A percentile compares a stretch with the other conserved stretches of the same genome.
Conservation (phyloP, 1,284 basidiomycete genomes). For the Calocybe gambosa region DNA sequence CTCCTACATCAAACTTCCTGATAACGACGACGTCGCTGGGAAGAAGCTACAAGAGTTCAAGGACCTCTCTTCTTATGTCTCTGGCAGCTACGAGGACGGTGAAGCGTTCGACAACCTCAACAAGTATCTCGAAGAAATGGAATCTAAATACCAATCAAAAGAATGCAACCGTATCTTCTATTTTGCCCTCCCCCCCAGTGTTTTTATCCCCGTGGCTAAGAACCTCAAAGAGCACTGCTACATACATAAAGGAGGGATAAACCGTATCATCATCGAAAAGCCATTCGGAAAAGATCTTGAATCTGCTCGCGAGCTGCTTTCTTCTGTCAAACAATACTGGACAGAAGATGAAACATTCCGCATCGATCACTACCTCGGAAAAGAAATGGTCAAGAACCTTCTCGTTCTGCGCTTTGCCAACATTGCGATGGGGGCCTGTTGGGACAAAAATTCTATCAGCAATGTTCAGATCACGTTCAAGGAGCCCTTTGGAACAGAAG, state of each 20-base stretch:
- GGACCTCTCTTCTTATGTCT: slow-evolving; percentile 70
- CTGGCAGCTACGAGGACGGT: slow-evolving; percentile 84
- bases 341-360: slow-evolving; percentile 94
- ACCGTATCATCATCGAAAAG: slow-evolving; percentile 94
- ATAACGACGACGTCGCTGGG: slow-evolving; percentile 52
- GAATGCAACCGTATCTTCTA: slow-evolving; percentile 83
- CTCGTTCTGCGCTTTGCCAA: slow-evolving; percentile 94
- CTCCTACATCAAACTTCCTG: slow-evolving; percentile 77
- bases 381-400: slow-evolving; percentile 98
- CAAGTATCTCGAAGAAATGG: slow-evolving; percentile 72
- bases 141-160: slow-evolving; percentile 59
- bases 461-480: slow-evolving; percentile 99
- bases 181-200: slow-evolving; percentile 90
- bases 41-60: slow-evolving; percentile 79
- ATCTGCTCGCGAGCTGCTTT: slow-evolving; percentile 77
- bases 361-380: slow-evolving; percentile 96
- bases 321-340: slow-evolving; percentile 82
- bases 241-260: slow-evolving; percentile 57
- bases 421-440: slow-evolving; percentile 76
- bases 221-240: slow-evolving; percentile 83
- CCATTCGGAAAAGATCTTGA: slow-evolving; percentile 94
- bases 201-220: slow-evolving; percentile 84
- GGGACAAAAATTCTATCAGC: slow-evolving; percentile 92
- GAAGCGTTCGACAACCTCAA: slow-evolving; percentile 74
- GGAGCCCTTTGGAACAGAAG: slow-evolving; percentile 96